Evolutionary conservation across 306 rosid genomes (phyloP).

Genomic region (Hippophae gyantsensis): DNA sequence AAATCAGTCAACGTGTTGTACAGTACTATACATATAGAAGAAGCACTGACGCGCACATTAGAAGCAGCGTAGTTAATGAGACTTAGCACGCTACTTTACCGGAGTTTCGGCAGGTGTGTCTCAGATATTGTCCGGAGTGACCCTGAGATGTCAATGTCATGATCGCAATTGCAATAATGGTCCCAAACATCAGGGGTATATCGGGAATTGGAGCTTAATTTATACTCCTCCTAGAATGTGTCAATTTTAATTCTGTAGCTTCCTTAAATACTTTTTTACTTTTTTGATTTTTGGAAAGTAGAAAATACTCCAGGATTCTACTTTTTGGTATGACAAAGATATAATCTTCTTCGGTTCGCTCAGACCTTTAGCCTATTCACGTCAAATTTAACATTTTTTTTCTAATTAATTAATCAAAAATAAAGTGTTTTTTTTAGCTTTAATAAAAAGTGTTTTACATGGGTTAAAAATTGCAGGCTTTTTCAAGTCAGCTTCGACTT

Average conservation of each 20-base stretch:
- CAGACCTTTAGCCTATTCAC: constrained; percentile 1
- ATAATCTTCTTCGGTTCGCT: background rate
- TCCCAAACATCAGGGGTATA: constrained; percentile 33
- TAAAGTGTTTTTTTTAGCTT: background rate
- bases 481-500: constrained; percentile 84
- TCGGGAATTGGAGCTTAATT: constrained; percentile 58
- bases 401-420: background rate
- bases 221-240: constrained; percentile 29
- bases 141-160: constrained; percentile 49
- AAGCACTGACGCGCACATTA: background rate
- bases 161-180: constrained; percentile 22
- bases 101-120: constrained; percentile 23
- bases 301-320: constrained; percentile 28
- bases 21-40: background rate
- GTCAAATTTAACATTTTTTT: too few relatives aligned
- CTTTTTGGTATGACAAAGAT: constrained; percentile 27
- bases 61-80: constrained; percentile 15
- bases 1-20: constrained; percentile 11
- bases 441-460: constrained; percentile 2
- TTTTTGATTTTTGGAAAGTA: constrained; percentile 18
- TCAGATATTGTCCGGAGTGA: constrained; percentile 72
- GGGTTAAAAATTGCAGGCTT: constrained; percentile 50
- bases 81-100: constrained; percentile 23
- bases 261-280: constrained; percentile 31
- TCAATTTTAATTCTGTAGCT: constrained; percentile 30